Base-by-base conservation (phyloP, 192 early-diverging fungal genomes). In the Coemansia sp. region DNA sequence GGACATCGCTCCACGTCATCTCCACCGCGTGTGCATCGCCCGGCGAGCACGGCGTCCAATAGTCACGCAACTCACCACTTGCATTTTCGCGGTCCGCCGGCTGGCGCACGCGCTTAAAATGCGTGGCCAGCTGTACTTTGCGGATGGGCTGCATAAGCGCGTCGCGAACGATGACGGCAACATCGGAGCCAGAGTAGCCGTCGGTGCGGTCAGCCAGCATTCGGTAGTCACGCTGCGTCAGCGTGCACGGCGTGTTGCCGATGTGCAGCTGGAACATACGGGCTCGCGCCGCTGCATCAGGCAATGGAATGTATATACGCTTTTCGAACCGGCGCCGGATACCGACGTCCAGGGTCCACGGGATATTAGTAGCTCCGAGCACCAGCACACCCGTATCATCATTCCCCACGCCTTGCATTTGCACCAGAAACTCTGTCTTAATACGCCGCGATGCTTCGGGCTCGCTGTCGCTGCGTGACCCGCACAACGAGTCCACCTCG, bases 321-420 rank as follows among this genome's bases (percentile, higher is more conserved):
- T 94, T 98, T 74, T 99, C 96, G 63, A 99, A 99, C 75, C 96
- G 84, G 71, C 97, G 82, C 23, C 96, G 86, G 73, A 99, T 96
- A 43, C 96, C 96, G 21, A 84, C 67, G 82, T 98, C 97, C 52
- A 99, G 77, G 37, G 92, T 88, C 97, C 95, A 99, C 35, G 96
- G 97, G 26, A 95, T 95, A 78, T 98, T 99, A 3, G 95, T 98
- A 6, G 96, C 97, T 1, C 93, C 97, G 38, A 98, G 80, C 4
- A 99, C 95, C 54, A 99, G 82, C 6, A 99, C 89, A n/a, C 95
- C 95, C 29, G 86, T 89, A 81, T 90, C 93, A 70, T 96, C 95
- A 68, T 96, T 92, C 22, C 95, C 95, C 8, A 97, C 97, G 61
- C 97, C 96, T 59, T 98, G 94, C 97, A 98, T 98, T 74, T 98